Evolutionary conservation across 441 rosid genomes (phyloP), one percentile per base, ranked within the genome.

Genomic region (Adansonia madagascariensis): DNA sequence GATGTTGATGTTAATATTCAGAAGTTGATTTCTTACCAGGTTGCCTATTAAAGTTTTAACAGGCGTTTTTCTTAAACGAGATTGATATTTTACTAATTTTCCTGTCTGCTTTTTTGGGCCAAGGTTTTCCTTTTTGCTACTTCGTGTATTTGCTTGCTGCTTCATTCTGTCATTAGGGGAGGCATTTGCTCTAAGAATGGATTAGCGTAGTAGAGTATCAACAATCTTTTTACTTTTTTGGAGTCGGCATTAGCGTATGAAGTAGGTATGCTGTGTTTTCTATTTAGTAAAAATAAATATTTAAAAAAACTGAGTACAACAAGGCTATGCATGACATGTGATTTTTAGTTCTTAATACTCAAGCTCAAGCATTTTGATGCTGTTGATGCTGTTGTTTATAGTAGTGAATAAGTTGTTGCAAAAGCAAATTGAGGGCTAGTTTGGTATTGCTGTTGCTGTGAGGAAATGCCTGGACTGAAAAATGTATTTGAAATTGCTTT

Each of bases 1-100:
- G 88, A 86, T 78, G 56, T 81, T 68, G 85, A 91, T 80, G 71
- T 80, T 61, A 85, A 87, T 80, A 79, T 96, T 79, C 91, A 88
- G 20, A 82, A 84, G 64, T 75, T 91, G 79, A 89, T 96, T 68
- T 88, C 99, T 43, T 80, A 75, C 35, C 92, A 92, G 99, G 99
- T 92, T 67, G 75, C 67, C 64, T 74, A 44, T 80, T 59, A 18
- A 75, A 67, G n/a, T 79, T 75, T 76, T 68, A 56, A 31, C 10
- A 43, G 56, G 20, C 12, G 20, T 31, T 63, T 63, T 63, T 31
- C 10, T 15, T 35, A 35, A 35, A 31, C 3, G 17, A 63, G 67
- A 14, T 49, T 49, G 44, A 49, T 49, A 11, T 70, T 70, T 70
- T 24, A 8, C 44, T 22, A 47, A 8, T 47, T 47, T 69, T 49